Percentiles rank a stretch among this genome's conserved stretches.
Conservation (phyloP, 163 green algal species). For the Coccomyxa subellipsoidea region DNA sequence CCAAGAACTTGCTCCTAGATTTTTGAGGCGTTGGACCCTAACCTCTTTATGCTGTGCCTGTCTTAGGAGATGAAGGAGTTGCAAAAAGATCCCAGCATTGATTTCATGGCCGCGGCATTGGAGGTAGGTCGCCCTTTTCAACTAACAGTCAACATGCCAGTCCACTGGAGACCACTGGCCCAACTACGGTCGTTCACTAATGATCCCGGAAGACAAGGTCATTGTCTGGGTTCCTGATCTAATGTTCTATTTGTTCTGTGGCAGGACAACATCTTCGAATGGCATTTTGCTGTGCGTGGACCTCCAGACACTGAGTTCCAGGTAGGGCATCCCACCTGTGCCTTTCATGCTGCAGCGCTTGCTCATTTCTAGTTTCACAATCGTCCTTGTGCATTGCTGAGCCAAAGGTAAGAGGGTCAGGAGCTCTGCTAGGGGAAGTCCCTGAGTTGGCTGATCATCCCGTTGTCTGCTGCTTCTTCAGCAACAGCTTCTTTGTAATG, state of each 20-base stretch:
- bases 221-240: background rate
- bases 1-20: no score
- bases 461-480: no score
- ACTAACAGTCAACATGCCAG: no score
- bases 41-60: no score
- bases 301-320: constrained; percentile 90
- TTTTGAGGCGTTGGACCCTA: no score
- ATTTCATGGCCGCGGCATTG: constrained; percentile 75
- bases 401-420: no score
- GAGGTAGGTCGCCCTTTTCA: constrained; percentile 71
- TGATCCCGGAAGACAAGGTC: background rate
- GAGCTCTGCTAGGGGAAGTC: no score
- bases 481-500: no score
- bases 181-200: background rate
- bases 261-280: constrained; percentile 98
- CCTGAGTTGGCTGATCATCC: no score
- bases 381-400: no score
- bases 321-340: constrained; percentile 16
- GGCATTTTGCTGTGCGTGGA: constrained; percentile 93
- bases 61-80: constrained; percentile 90
- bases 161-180: background rate
- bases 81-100: constrained; percentile 57
- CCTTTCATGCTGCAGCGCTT: constrained; percentile 1
- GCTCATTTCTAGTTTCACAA: no score
- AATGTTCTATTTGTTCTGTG: background rate